Evolutionary conservation across 2,329 filamentous ascomycete species (phyloP).

Genomic region (Fusarium aywerte): DNA sequence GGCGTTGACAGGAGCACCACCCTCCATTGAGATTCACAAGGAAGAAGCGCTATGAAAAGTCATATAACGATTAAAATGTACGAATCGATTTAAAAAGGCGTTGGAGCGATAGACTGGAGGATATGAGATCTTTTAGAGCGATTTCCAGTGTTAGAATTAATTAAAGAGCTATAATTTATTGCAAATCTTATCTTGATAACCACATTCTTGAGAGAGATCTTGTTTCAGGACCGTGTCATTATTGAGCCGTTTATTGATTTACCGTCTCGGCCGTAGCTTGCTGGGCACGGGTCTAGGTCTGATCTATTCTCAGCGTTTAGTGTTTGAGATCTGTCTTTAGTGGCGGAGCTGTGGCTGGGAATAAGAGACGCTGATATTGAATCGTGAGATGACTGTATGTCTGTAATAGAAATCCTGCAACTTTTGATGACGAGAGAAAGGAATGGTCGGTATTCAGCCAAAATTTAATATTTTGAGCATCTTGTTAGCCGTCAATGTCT

Average conservation of each 20-base stretch:
- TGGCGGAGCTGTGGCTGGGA: slow-evolving; percentile 23
- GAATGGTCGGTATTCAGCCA: background rate
- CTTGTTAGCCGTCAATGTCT: too few species aligned
- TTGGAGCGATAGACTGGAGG: slow-evolving; percentile 16
- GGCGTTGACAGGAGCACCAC: slow-evolving; percentile 61
- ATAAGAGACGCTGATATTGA: background rate
- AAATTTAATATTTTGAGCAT: background rate
- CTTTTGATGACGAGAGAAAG: too few species aligned
- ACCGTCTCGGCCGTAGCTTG: slow-evolving; percentile 7
- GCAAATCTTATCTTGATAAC: background rate
- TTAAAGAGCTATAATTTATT: background rate
- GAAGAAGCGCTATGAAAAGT: slow-evolving; percentile 48
- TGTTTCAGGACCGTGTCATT: slow-evolving; percentile 23
- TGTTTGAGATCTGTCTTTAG: slow-evolving; percentile 20
- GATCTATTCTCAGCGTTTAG: slow-evolving; percentile 7
- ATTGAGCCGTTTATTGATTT: slow-evolving; percentile 36
- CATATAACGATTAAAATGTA: slow-evolving; percentile 1
- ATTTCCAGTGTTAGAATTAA: slow-evolving; percentile 9
- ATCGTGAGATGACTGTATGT: background rate
- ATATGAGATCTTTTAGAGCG: slow-evolving; percentile 17
- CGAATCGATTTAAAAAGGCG: slow-evolving; percentile 4
- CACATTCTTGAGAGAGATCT: background rate
- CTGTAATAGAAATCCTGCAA: background rate
- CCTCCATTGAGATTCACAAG: slow-evolving; percentile 65
- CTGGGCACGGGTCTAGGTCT: slow-evolving; percentile 13